Base-by-base conservation (phyloP, 306 rosid species). In the Sicyos edulis region DNA sequence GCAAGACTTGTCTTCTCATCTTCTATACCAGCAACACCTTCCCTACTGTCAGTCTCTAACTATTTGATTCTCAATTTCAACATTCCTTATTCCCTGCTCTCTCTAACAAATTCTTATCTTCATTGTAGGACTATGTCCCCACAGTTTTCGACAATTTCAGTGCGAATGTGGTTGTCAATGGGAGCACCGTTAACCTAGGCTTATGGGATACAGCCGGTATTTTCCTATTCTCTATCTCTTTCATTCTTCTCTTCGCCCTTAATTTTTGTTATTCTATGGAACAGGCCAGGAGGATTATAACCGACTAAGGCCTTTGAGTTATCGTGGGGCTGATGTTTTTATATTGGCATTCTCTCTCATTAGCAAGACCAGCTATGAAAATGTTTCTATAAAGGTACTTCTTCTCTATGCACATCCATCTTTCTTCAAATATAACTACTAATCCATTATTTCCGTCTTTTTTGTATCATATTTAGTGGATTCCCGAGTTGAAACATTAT, bases 141-240 rank as follows among this genome's bases (percentile, higher is more conserved):
- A 73, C 76, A 7, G 76, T 73, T 73, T 73, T 73, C 24, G 97
- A 93, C 96, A 93, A 93, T 85, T 93, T 93, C 81, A 93, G 97
- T 67, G 99, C 97, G 80, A 93, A 93, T 71, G 99, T 93, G 83
- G 99, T 93, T 75, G 99, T 93, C 77, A 91, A 93, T 81, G 99
- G 99, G 73, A 70, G 78, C 81, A 93, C 99, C 63, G 99, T 93
- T 60, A 93, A 93, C 81, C 86, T 93, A 76, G 99, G 99, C 47
- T 84, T 93, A 76, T 93, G 99, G 97, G 99, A 93, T 78, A 93
- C 99, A 76, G 97, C 99, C 24, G 97, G 99, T 93, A 87, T 79
- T 69, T 70, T 68, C 75, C 55, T n/a, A 15, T 47, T 10, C 44
- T n/a, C n/a, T 2, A 32, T 5, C 5, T 2, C 37, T 32, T 32